phyloP scores from a whole-genome alignment of 768 basidiomycete species.

The Suillus sp. region DNA sequence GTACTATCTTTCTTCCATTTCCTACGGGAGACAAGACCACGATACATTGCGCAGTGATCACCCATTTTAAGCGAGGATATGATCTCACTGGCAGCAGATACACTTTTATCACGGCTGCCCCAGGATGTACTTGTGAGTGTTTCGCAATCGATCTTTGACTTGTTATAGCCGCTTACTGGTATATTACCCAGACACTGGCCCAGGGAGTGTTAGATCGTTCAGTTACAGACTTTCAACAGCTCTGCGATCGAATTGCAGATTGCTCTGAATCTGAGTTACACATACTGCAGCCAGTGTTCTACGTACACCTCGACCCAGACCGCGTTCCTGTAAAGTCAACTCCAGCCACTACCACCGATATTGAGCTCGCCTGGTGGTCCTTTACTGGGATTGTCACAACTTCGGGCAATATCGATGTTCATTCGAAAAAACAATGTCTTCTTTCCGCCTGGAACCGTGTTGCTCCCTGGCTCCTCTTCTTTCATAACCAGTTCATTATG shows the following conservation, averaged over 20 bases:
- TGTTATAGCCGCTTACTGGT: neutral
- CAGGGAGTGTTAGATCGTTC: neutral
- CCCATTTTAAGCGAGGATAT: neutral
- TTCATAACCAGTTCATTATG: slow-evolving; percentile 4
- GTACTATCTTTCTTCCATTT: neutral
- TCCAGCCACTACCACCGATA: neutral
- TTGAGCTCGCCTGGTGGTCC: slow-evolving; percentile 6
- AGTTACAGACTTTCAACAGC: neutral
- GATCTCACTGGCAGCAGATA: neutral
- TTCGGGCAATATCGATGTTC: neutral
- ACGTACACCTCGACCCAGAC: slow-evolving; percentile 2
- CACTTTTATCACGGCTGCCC: neutral
- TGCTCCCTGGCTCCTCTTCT: neutral
- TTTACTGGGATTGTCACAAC: neutral
- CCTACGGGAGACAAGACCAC: neutral
- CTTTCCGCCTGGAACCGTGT: neutral
- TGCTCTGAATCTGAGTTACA: neutral
- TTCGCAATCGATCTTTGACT: neutral
- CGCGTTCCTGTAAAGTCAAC: slow-evolving; percentile 1
- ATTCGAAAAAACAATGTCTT: neutral
- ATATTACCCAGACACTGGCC: neutral
- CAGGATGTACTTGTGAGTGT: neutral
- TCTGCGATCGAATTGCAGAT: neutral
- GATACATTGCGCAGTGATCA: neutral
- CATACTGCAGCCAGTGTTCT: neutral